Conservation (phyloP, 257 asterid species). For the Asclepias syriaca region DNA sequence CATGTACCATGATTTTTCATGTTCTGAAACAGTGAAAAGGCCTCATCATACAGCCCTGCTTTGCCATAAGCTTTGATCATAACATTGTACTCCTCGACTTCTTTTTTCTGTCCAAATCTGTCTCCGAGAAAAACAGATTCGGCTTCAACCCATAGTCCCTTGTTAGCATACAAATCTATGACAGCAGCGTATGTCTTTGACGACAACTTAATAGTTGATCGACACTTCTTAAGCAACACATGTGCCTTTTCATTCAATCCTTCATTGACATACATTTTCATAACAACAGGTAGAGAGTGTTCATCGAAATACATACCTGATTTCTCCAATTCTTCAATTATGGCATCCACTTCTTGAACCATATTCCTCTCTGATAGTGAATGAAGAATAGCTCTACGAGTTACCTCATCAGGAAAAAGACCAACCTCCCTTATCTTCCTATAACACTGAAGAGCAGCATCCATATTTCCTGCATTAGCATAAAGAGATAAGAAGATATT, state of each 20-base stretch:
- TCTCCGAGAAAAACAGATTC: conserved; percentile 58
- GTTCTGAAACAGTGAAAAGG: conserved; percentile 59
- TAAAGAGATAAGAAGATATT: conserved; percentile 66
- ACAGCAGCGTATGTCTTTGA: conserved; percentile 66
- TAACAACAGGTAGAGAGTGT: conserved; percentile 65
- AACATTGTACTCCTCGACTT: conserved; percentile 74
- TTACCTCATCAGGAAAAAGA: conserved; percentile 81
- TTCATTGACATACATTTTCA: conserved; percentile 60
- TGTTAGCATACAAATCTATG: conserved; percentile 76
- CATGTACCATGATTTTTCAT: conserved; percentile 89
- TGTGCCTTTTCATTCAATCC: conserved; percentile 55
- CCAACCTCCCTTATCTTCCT: conserved; percentile 66
- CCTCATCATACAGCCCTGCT: conserved; percentile 59
- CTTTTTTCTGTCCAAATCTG: conserved; percentile 44
- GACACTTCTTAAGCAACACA: conserved; percentile 44
- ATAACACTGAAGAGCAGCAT: conserved; percentile 55
- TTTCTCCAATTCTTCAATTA: conserved; percentile 68
- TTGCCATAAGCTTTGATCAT: conserved; percentile 93
- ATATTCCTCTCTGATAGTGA: conserved; percentile 58
- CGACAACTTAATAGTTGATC: conserved; percentile 40
- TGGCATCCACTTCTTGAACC: conserved; percentile 66
- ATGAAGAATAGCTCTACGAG: conserved; percentile 56
- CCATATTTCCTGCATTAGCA: conserved; percentile 50
- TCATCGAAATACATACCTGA: conserved; percentile 45
- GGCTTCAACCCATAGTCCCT: conserved; percentile 77